Percentiles rank a stretch among this genome's conserved stretches.
Conservation (phyloP, 192 early-diverging fungal species). For the Helicostylum pulchrum region DNA sequence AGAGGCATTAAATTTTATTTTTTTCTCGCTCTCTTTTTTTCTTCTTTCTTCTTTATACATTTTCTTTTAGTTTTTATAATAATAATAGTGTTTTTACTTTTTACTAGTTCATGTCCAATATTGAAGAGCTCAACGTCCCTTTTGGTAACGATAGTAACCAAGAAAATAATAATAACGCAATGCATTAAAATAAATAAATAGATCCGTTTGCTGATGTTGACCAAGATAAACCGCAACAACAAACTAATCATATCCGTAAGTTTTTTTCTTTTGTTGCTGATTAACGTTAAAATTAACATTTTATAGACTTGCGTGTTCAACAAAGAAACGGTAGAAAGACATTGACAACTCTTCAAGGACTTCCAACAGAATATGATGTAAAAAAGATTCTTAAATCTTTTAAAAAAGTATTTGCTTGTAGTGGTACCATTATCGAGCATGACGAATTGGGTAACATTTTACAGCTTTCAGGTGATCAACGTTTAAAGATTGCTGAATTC, state of each 20-base stretch:
- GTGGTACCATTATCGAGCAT: slow-evolving; percentile 89
- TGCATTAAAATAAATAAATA: not conserved
- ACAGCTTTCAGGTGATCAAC: slow-evolving; percentile 94
- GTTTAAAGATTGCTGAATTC: slow-evolving; percentile 75
- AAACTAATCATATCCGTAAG: slow-evolving; percentile 46
- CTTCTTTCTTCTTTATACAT: too few species aligned
- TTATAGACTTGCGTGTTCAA: slow-evolving; percentile 91
- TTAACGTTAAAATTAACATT: not conserved
- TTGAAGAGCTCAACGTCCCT: slow-evolving; percentile 29
- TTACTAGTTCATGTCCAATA: slow-evolving; percentile 22
- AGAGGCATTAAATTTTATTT: too few species aligned
- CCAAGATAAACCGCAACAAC: slow-evolving; percentile 31
- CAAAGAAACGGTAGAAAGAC: slow-evolving; percentile 96
- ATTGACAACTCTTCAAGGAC: slow-evolving; percentile 89
- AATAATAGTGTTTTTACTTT: not conserved
- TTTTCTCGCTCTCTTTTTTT: too few species aligned
- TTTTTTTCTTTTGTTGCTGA: not conserved
- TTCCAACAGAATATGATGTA: slow-evolving; percentile 78
- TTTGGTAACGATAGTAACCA: slow-evolving; percentile 18
- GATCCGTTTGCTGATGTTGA: slow-evolving; percentile 47
- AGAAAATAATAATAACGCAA: not conserved
- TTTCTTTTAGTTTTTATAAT: too few species aligned
- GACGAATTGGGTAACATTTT: slow-evolving; percentile 87
- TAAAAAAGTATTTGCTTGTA: slow-evolving; percentile 95
- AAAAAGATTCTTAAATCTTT: slow-evolving; percentile 92